Percentiles rank a stretch among this genome's conserved stretches.
phyloP scores from a whole-genome alignment of 2,329 filamentous ascomycete genomes.

The Fonsecaea monophora region DNA sequence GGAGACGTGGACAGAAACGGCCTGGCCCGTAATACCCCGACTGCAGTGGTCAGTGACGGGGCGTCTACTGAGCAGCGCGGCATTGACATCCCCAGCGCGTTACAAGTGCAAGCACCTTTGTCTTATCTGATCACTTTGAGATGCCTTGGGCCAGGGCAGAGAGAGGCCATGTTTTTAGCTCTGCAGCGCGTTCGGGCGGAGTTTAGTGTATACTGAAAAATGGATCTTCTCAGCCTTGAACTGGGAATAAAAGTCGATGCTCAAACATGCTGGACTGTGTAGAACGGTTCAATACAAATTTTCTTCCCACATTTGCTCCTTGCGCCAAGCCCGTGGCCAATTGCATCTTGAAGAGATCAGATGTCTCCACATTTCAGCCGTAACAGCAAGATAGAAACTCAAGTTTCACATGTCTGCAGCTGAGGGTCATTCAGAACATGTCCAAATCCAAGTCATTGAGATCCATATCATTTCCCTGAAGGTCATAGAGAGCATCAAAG shows the following conservation, averaged over 20 bases:
- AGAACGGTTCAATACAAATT: not conserved
- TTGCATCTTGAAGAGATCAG: not conserved
- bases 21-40: conserved; percentile 10
- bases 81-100: conserved; percentile 25
- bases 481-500: conserved; percentile 35
- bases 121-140: conserved; percentile 27
- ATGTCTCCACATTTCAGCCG: not conserved
- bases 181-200: conserved; percentile 31
- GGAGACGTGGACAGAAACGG: conserved; percentile 30
- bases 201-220: conserved; percentile 24
- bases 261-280: not conserved
- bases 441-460: conserved; percentile 40
- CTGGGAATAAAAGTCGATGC: not conserved
- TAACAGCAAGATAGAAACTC: not conserved
- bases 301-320: not conserved
- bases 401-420: not conserved
- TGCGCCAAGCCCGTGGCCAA: not conserved
- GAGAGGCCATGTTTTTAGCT: conserved; percentile 30
- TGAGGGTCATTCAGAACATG: conserved; percentile 34
- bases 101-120: conserved; percentile 27
- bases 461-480: conserved; percentile 35
- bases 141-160: conserved; percentile 27
- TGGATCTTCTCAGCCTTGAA: not conserved
- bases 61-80: conserved; percentile 20
- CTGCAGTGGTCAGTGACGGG: conserved; percentile 25